Conservation (phyloP, 163 green algal genomes). For the Coccomyxa subellipsoidea region DNA sequence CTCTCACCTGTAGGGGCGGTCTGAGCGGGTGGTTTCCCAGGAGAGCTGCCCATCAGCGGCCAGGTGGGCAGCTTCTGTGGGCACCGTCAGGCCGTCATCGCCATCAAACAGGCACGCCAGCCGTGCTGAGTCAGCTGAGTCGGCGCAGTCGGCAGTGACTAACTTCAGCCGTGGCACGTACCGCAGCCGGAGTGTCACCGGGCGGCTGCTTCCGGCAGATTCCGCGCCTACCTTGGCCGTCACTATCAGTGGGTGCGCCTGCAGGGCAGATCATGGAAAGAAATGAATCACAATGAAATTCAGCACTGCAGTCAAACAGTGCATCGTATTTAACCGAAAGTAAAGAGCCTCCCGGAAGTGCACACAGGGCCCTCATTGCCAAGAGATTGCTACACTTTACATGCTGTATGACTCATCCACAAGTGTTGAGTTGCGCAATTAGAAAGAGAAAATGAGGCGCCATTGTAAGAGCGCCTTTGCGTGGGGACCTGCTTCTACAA, state of each 20-base stretch:
- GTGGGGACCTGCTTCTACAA: too few species aligned
- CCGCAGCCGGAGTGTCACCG: conserved; percentile 37
- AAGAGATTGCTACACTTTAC: too few species aligned
- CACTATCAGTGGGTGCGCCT: conserved; percentile 5
- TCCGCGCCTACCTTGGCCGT: neutral
- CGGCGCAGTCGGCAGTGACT: neutral
- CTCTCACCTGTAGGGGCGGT: neutral
- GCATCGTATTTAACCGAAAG: too few species aligned
- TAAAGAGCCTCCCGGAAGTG: too few species aligned
- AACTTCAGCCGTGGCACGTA: neutral
- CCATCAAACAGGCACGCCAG: neutral
- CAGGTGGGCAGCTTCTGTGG: neutral
- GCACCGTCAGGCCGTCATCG: conserved; percentile 7
- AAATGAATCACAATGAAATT: neutral
- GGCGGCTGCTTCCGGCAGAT: too few species aligned
- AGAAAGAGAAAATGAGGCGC: too few species aligned
- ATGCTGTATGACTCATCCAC: too few species aligned
- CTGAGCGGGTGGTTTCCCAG: neutral
- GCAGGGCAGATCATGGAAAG: neutral
- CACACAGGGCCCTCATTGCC: too few species aligned
- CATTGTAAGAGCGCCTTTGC: too few species aligned
- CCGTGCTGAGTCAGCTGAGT: neutral
- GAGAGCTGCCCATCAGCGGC: neutral
- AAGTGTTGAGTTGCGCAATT: too few species aligned
- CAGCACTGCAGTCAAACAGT: too few species aligned